Evolutionary conservation across 306 rosid genomes (phyloP).

Genomic region (Pueraria montana): DNA sequence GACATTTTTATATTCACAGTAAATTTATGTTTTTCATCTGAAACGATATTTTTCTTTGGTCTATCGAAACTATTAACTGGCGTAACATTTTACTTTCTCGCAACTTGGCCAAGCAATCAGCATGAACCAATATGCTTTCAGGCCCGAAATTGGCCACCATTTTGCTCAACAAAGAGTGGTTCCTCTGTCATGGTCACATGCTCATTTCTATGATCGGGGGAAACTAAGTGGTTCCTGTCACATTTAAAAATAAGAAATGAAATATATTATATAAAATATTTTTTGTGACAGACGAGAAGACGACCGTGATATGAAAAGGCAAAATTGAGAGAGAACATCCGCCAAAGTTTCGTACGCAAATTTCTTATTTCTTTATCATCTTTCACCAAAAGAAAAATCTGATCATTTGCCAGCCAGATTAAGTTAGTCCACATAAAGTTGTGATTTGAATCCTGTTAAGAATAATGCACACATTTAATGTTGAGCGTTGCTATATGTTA

Average conservation of each 20-base stretch:
- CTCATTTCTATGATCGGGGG: background rate
- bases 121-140: too few species aligned
- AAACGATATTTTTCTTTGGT: too few species aligned
- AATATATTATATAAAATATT: background rate
- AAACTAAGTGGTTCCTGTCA: background rate
- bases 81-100: too few species aligned
- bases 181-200: too few species aligned
- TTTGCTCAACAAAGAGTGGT: too few species aligned
- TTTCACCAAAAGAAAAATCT: background rate
- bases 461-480: background rate
- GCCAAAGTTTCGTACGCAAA: background rate
- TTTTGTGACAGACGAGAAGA: background rate
- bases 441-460: background rate
- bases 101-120: too few species aligned
- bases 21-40: too few species aligned
- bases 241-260: background rate
- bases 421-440: background rate
- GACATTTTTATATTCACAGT: too few species aligned
- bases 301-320: background rate
- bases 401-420: background rate
- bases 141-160: too few species aligned
- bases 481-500: too few species aligned
- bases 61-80: too few species aligned
- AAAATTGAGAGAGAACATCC: background rate
- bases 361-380: background rate